phyloP scores from a whole-genome alignment of 345 rosid species.

The Acer saccharum region DNA sequence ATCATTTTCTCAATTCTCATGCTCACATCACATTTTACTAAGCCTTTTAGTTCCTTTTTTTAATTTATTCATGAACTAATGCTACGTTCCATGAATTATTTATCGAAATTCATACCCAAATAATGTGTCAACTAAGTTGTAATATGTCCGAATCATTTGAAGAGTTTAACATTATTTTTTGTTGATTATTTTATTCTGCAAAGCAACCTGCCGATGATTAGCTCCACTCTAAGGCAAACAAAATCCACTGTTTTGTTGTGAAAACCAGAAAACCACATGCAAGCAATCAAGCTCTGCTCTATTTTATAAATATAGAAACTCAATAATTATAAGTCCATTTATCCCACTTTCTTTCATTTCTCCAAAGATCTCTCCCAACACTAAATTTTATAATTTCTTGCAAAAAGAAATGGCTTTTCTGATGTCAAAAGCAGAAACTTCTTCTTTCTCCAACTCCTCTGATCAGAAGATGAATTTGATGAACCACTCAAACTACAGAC shows the following conservation, averaged over 20 bases:
- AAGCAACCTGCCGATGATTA: neutral
- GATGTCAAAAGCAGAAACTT: conserved; percentile 22
- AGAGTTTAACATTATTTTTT: too few relatives aligned
- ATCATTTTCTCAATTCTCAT: too few relatives aligned
- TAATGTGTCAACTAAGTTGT: too few relatives aligned
- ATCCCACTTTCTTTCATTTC: neutral
- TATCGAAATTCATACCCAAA: too few relatives aligned
- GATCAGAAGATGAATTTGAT: conserved; percentile 9
- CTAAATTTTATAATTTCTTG: neutral
- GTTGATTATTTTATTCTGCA: too few relatives aligned
- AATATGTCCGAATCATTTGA: too few relatives aligned
- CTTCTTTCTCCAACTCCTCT: conserved; percentile 15
- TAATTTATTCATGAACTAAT: too few relatives aligned
- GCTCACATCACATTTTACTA: too few relatives aligned
- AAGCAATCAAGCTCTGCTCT: neutral
- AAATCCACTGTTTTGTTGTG: conserved; percentile 22
- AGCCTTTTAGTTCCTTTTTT: too few relatives aligned
- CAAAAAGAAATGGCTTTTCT: conserved; percentile 29
- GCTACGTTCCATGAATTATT: too few relatives aligned
- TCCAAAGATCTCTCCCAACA: neutral
- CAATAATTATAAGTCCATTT: too few relatives aligned
- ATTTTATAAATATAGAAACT: neutral
- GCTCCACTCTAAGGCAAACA: neutral
- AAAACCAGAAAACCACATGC: neutral
- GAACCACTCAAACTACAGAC: conserved; percentile 11